These are phyloP conservation scores for Penicillium capsulatum DNA, from an alignment of 2,329 filamentous ascomycete species.

Conservation along the genomic window DNA sequence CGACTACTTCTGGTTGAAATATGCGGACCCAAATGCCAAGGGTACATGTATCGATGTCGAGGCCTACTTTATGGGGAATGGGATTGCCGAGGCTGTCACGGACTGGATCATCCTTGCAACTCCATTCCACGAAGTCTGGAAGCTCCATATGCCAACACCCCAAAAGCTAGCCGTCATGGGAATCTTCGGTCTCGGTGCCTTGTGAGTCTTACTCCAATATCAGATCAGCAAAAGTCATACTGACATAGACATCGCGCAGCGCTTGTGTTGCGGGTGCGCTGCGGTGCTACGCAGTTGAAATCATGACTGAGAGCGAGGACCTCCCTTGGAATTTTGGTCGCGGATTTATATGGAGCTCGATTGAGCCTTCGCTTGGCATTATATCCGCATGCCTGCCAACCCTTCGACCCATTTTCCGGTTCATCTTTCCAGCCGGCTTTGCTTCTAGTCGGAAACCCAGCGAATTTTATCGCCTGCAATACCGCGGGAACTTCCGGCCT, in stretches of 20 bases:
- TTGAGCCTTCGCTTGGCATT: constrained; percentile 37
- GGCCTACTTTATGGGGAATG: constrained; percentile 13
- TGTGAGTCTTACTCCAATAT: constrained; percentile 24
- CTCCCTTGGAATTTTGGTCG: constrained; percentile 31
- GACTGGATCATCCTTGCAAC: constrained; percentile 16
- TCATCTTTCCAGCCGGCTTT: constrained; percentile 21
- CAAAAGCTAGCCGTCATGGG: constrained; percentile 36
- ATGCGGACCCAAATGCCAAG: constrained; percentile 2
- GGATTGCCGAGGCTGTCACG: constrained; percentile 7
- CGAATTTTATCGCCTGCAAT: constrained; percentile 1
- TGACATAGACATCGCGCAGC: constrained; percentile 18
- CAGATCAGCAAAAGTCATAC: too few species aligned
- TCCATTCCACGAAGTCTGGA: constrained; percentile 17
- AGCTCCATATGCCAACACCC: constrained; percentile 28
- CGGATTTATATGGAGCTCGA: constrained; percentile 33
- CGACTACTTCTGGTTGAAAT: constrained; percentile 13
- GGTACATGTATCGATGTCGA: constrained; percentile 6
- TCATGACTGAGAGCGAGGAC: constrained; percentile 40
- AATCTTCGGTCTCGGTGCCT: constrained; percentile 37
- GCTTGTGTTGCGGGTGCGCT: constrained; percentile 43
- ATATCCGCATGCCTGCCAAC: constrained; percentile 37
- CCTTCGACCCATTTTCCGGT: constrained; percentile 32
- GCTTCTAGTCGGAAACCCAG: background rate
- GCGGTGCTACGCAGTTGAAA: constrained; percentile 40
- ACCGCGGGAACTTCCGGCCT: background rate